These are phyloP conservation scores for Aspergillus neotritici DNA, from an alignment of 2,329 filamentous ascomycete species.

Conservation along the genomic window DNA sequence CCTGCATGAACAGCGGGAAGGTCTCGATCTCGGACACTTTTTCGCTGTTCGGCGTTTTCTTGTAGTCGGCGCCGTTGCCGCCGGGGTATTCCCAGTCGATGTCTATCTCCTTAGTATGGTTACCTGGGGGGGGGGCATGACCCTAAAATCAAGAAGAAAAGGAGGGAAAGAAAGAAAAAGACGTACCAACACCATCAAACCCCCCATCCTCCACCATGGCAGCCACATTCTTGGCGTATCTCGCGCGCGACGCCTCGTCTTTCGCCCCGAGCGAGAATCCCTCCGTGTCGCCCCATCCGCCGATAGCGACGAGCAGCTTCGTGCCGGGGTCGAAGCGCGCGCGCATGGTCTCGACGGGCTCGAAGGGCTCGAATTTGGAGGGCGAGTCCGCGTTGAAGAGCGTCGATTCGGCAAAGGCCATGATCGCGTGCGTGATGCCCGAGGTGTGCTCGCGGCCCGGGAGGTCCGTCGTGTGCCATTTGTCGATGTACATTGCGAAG, in stretches of 20 bases:
- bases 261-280: conserved; percentile 58
- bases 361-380: conserved; percentile 49
- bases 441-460: conserved; percentile 32
- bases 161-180: background rate
- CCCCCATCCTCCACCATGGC: conserved; percentile 57
- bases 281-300: conserved; percentile 65
- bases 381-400: conserved; percentile 45
- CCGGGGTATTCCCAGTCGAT: conserved; percentile 62
- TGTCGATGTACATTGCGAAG: conserved; percentile 45
- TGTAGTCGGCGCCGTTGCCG: conserved; percentile 67
- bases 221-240: conserved; percentile 60
- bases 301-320: conserved; percentile 65
- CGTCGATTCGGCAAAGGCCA: conserved; percentile 50
- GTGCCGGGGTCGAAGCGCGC: conserved; percentile 50
- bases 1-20: conserved; percentile 56
- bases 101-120: no score
- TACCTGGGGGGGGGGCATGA: no score
- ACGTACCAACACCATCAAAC: conserved; percentile 59
- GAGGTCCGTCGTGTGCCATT: conserved; percentile 40
- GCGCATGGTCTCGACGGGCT: conserved; percentile 48
- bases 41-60: conserved; percentile 52
- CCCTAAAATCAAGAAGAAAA: background rate
- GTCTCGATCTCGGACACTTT: conserved; percentile 57
- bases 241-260: conserved; percentile 46
- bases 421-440: conserved; percentile 51